These are phyloP conservation scores for Fusarium penzigii DNA, from an alignment of 2,329 filamentous ascomycete species.

Conservation along the genomic window DNA sequence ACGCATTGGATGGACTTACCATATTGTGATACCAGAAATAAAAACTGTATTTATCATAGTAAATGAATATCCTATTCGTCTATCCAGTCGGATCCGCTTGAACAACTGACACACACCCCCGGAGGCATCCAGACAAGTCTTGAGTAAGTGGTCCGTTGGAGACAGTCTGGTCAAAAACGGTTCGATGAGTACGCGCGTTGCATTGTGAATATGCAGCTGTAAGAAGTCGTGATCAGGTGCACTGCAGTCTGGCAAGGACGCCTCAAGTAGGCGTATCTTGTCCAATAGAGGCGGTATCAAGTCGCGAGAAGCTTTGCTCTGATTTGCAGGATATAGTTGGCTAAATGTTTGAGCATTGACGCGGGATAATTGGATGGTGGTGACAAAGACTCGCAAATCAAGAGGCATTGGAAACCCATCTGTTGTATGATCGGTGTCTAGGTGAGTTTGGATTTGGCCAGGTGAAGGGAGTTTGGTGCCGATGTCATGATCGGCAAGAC, in stretches of 20 bases:
- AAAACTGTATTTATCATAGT: slow-evolving; percentile 10
- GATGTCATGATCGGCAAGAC: slow-evolving; percentile 7
- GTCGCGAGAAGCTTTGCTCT: not conserved
- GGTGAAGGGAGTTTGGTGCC: not conserved
- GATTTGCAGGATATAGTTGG: not conserved
- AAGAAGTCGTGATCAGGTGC: slow-evolving; percentile 3
- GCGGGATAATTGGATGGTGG: slow-evolving; percentile 1
- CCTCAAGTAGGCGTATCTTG: slow-evolving; percentile 2
- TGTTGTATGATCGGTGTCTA: no score
- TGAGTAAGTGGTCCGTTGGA: not conserved
- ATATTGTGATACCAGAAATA: slow-evolving; percentile 4
- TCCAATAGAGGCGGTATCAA: not conserved
- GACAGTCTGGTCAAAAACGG: not conserved
- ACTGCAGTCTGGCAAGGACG: not conserved
- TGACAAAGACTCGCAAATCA: not conserved
- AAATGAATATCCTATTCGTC: slow-evolving; percentile 5
- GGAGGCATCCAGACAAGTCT: slow-evolving; percentile 3
- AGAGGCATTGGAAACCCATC: not conserved
- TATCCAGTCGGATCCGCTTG: slow-evolving; percentile 3
- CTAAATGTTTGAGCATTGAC: slow-evolving; percentile 1
- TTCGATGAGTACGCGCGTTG: not conserved
- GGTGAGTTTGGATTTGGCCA: no score
- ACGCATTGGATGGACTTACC: not conserved
- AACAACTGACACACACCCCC: slow-evolving; percentile 6
- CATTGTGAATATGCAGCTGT: not conserved